phyloP scores from a whole-genome alignment of 2,329 filamentous ascomycete genomes.

The Calonectria pseudoturangicola region DNA sequence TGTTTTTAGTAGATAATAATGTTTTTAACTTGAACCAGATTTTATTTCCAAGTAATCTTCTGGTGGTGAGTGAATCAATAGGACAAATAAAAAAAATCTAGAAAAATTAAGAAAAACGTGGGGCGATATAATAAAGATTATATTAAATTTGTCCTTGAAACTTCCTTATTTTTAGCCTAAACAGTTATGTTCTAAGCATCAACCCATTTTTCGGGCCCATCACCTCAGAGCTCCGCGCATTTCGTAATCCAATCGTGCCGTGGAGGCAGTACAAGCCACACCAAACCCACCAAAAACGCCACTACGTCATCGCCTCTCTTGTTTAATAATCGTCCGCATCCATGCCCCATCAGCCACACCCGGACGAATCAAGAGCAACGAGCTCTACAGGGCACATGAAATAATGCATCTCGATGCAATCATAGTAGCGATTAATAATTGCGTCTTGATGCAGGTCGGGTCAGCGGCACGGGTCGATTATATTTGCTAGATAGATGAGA shows the following conservation, averaged over 20 bases:
- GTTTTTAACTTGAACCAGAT: too few relatives aligned
- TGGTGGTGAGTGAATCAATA: too few relatives aligned
- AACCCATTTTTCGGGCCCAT: not conserved
- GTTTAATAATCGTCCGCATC: not conserved
- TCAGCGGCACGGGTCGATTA: not conserved
- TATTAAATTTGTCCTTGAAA: too few relatives aligned
- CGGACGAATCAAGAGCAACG: not conserved
- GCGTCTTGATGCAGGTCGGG: not conserved
- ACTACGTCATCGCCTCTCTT: not conserved
- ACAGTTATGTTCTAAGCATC: not conserved
- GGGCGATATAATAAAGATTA: not conserved
- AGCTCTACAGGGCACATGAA: not conserved
- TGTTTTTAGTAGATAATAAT: too few relatives aligned
- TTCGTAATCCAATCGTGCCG: not conserved
- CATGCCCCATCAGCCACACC: not conserved
- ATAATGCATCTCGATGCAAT: not conserved
- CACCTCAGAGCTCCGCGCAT: constrained; percentile 3
- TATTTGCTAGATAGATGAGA: not conserved
- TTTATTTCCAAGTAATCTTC: too few relatives aligned
- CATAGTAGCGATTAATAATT: not conserved
- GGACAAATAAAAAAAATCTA: too few relatives aligned
- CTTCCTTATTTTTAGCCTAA: too few relatives aligned
- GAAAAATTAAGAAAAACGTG: not conserved
- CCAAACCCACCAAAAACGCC: not conserved
- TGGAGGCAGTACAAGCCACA: not conserved